Percentiles rank a stretch among this genome's conserved stretches.
Evolutionary conservation across 2,329 filamentous ascomycete species (phyloP).

Genomic region (Aureobasidium sp.): DNA sequence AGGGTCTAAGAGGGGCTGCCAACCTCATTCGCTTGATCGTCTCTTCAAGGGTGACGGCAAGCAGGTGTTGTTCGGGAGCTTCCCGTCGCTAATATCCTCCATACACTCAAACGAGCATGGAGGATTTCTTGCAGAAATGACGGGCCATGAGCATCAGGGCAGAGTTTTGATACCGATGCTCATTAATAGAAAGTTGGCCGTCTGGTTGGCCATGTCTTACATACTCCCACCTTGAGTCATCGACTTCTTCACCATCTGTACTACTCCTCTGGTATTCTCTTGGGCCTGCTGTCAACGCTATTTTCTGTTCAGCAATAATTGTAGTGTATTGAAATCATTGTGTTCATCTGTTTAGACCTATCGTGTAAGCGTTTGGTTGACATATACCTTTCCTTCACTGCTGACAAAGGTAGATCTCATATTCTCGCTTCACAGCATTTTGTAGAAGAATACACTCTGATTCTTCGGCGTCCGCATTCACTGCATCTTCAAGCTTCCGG

Average conservation of each 20-base stretch:
- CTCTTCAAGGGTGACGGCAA: slow-evolving; percentile 6
- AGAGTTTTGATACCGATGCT: not conserved
- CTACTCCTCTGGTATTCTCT: not conserved
- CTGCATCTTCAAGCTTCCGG: not conserved
- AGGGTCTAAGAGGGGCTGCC: not conserved
- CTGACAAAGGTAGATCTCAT: not conserved
- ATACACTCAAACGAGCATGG: slow-evolving; percentile 8
- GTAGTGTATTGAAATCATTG: not conserved
- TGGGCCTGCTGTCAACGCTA: not conserved
- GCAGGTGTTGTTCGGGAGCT: slow-evolving; percentile 1
- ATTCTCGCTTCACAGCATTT: not conserved
- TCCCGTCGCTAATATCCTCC: slow-evolving; percentile 9
- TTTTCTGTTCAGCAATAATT: not conserved
- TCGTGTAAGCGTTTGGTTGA: not conserved
- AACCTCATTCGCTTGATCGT: not conserved
- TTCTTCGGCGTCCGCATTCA: not conserved
- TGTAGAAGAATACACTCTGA: too few relatives aligned
- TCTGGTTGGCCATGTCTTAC: not conserved
- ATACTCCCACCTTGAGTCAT: not conserved
- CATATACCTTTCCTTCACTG: not conserved
- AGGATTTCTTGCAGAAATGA: not conserved
- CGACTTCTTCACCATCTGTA: not conserved
- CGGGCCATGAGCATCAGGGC: not conserved
- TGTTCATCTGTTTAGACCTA: not conserved
- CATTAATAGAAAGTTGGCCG: not conserved